Conservation (phyloP, 306 rosid species). For the Herpetospermum pedunculosum region DNA sequence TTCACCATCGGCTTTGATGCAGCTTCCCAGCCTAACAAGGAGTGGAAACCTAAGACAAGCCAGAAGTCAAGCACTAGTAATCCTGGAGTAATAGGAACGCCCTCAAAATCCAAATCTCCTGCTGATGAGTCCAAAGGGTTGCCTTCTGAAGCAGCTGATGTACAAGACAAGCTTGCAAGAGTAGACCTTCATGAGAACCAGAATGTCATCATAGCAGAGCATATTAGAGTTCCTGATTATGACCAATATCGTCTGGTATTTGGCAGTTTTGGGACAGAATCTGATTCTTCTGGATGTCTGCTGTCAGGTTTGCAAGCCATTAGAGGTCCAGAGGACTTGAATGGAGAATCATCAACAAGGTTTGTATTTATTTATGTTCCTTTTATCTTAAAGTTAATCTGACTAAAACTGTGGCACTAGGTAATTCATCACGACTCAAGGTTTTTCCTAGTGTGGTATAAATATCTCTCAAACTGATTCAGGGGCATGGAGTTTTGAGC, state of each 20-base stretch:
- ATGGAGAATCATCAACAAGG: conserved; percentile 50
- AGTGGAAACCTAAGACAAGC: conserved; percentile 95
- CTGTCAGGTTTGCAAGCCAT: conserved; percentile 27
- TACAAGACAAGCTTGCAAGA: conserved; percentile 50
- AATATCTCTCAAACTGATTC: neutral
- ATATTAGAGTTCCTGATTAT: conserved; percentile 74
- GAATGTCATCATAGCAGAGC: conserved; percentile 84
- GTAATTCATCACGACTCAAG: neutral
- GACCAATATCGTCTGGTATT: conserved; percentile 76
- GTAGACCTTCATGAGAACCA: conserved; percentile 45
- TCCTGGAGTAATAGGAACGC: conserved; percentile 85
- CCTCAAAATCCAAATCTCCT: conserved; percentile 46
- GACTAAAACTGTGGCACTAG: neutral
- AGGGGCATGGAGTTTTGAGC: neutral
- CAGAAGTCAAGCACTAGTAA: conserved; percentile 42
- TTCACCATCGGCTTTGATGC: conserved; percentile 29
- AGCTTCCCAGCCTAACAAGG: conserved; percentile 79
- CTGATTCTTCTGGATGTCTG: conserved; percentile 36
- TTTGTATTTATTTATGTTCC: conserved; percentile 20
- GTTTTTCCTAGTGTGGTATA: neutral
- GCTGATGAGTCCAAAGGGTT: conserved; percentile 35
- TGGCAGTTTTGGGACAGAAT: conserved; percentile 74
- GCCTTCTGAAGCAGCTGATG: conserved; percentile 39
- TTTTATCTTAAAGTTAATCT: neutral
- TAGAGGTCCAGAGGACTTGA: conserved; percentile 39